phyloP scores from a whole-genome alignment of 441 rosid genomes.

The Populus tomentosa region DNA sequence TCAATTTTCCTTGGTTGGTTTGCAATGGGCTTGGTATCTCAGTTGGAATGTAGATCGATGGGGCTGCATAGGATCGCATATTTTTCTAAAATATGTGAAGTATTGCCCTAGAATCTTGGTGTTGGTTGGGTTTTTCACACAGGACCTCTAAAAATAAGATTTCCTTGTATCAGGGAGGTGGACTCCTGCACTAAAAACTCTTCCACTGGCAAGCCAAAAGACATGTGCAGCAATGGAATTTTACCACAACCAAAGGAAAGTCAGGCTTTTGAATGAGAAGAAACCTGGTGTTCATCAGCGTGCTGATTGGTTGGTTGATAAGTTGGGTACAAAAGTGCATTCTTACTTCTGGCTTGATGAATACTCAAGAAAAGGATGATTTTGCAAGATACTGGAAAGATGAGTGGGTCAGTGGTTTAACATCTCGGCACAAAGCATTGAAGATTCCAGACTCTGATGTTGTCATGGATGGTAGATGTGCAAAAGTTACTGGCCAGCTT shows the following conservation, averaged over 20 bases:
- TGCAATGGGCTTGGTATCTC: not conserved
- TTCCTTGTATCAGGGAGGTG: constrained; percentile 48
- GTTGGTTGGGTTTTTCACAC: not conserved
- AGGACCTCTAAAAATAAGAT: not conserved
- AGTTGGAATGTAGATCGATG: not conserved
- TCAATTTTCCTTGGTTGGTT: not conserved
- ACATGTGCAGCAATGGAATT: constrained; percentile 83
- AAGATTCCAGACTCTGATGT: constrained; percentile 66
- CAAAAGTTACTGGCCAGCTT: constrained; percentile 51
- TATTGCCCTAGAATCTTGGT: not conserved
- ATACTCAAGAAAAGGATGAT: constrained; percentile 65
- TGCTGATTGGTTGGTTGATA: constrained; percentile 89
- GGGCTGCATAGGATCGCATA: not conserved
- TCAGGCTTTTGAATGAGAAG: constrained; percentile 67
- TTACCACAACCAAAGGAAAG: constrained; percentile 75
- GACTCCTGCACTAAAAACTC: constrained; percentile 49
- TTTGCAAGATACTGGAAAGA: constrained; percentile 81
- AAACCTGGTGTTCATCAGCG: constrained; percentile 56
- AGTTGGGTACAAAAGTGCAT: constrained; percentile 84
- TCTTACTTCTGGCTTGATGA: constrained; percentile 94
- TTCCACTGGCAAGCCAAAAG: constrained; percentile 80
- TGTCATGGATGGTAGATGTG: constrained; percentile 44
- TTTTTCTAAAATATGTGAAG: not conserved
- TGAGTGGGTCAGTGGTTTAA: constrained; percentile 84
- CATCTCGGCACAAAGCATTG: constrained; percentile 69